phyloP scores from a whole-genome alignment of 371 early-diverging fungal genomes.

The Syncephalis fuscata region DNA sequence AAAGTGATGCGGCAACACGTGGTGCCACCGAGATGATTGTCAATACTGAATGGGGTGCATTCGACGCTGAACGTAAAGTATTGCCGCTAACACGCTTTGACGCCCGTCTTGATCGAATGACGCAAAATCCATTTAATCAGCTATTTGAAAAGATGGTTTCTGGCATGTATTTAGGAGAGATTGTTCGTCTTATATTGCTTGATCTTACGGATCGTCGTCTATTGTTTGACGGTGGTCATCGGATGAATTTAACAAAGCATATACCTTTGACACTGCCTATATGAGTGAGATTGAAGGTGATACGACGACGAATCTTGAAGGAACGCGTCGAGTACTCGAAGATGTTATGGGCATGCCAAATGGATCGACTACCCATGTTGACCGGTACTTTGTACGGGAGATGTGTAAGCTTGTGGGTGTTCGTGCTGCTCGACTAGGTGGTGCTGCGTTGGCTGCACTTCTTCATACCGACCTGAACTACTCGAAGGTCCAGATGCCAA shows the following conservation, averaged over 20 bases:
- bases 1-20: conserved; percentile 7
- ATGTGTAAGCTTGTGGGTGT: conserved; percentile 76
- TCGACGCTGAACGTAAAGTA: conserved; percentile 52
- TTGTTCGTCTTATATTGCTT: conserved; percentile 56
- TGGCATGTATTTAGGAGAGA: conserved; percentile 88
- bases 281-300: conserved; percentile 31
- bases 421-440: conserved; percentile 60
- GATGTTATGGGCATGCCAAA: conserved; percentile 32
- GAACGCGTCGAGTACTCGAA: neutral
- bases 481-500: conserved; percentile 5
- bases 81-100: conserved; percentile 79
- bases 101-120: conserved; percentile 51
- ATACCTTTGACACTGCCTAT: conserved; percentile 56
- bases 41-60: conserved; percentile 74
- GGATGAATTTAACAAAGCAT: conserved; percentile 31
- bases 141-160: conserved; percentile 92
- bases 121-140: conserved; percentile 58
- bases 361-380: conserved; percentile 39
- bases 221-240: conserved; percentile 54
- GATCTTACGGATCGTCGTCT: conserved; percentile 59
- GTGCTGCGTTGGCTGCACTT: conserved; percentile 3
- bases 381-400: conserved; percentile 64
- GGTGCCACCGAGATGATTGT: conserved; percentile 60
- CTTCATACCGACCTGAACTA: neutral
- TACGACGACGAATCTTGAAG: neutral